These are phyloP conservation scores for Xylaria castorea DNA, from an alignment of 495 filamentous ascomycete species.

Conservation along the genomic window DNA sequence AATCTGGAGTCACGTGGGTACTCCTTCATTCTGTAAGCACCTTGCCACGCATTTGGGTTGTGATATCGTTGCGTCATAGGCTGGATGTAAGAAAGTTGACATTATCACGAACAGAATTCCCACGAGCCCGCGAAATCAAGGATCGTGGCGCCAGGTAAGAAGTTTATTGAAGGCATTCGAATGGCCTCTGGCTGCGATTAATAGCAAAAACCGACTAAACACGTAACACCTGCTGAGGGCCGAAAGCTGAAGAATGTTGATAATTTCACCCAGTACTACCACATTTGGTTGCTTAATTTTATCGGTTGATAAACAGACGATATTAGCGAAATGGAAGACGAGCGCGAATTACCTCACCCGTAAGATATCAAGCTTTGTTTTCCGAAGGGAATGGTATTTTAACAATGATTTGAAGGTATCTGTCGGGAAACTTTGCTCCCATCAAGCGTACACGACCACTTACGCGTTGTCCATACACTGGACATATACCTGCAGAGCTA, in stretches of 20 bases:
- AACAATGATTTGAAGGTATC: conserved; percentile 43
- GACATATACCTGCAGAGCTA: conserved; percentile 64
- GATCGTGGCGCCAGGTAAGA: not conserved
- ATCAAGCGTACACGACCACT: conserved; percentile 56
- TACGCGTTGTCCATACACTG: conserved; percentile 58
- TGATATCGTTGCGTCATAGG: conserved; percentile 11
- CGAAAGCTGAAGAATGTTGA: not conserved
- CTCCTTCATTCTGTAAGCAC: too few species aligned
- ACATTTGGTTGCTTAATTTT: not conserved
- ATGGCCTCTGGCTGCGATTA: not conserved
- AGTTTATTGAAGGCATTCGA: not conserved
- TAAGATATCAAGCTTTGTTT: not conserved
- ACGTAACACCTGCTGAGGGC: not conserved
- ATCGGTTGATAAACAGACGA: not conserved
- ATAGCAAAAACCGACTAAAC: not conserved
- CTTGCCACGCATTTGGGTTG: not conserved
- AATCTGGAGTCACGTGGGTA: too few species aligned
- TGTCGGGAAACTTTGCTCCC: conserved; percentile 70
- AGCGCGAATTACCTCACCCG: conserved; percentile 18
- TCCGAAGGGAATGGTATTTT: not conserved
- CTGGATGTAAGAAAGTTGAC: not conserved
- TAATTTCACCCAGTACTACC: not conserved
- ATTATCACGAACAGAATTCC: not conserved
- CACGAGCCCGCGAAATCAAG: not conserved
- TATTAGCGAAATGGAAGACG: conserved; percentile 14